These are phyloP conservation scores for Farysia itapuensis DNA, from an alignment of 1,284 basidiomycete genomes.

Conservation along the genomic window DNA sequence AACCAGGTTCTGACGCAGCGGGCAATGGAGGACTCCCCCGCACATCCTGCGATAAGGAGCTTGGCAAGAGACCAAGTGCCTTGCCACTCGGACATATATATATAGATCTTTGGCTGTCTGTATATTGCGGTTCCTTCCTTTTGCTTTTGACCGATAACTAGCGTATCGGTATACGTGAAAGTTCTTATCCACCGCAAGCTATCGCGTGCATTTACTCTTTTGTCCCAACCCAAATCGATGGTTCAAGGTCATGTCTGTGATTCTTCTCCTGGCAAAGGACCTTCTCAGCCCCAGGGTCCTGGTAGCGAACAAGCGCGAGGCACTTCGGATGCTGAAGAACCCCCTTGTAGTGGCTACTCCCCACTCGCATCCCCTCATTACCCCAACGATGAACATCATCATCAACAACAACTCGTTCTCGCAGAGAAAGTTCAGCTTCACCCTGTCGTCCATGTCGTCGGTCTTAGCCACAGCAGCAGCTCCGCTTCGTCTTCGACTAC, in stretches of 20 bases:
- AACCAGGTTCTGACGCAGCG: no score
- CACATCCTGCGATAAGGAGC: no score
- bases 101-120: no score
- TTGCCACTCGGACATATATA: no score
- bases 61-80: no score
- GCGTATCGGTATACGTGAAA: no score
- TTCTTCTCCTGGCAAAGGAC: constrained; percentile 42
- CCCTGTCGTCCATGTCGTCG: constrained; percentile 23
- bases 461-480: constrained; percentile 7
- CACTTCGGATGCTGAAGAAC: constrained; percentile 38
- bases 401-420: constrained; percentile 6
- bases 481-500: constrained; percentile 10
- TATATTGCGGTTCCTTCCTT: no score
- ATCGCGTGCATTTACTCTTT: not conserved
- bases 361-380: constrained; percentile 11
- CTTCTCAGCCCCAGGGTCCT: constrained; percentile 37
- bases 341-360: constrained; percentile 49
- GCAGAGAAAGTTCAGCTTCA: constrained; percentile 18
- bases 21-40: no score
- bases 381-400: constrained; percentile 2
- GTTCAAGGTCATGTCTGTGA: constrained; percentile 37
- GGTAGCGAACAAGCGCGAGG: constrained; percentile 19
- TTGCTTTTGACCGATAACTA: no score
- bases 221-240: constrained; percentile 30
- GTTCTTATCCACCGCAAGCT: no score